A percentile compares a stretch with the other conserved stretches of the same genome.
These are phyloP conservation scores for Candida gorgasii DNA, from an alignment of 805 yeast species.

Conservation along the genomic window DNA sequence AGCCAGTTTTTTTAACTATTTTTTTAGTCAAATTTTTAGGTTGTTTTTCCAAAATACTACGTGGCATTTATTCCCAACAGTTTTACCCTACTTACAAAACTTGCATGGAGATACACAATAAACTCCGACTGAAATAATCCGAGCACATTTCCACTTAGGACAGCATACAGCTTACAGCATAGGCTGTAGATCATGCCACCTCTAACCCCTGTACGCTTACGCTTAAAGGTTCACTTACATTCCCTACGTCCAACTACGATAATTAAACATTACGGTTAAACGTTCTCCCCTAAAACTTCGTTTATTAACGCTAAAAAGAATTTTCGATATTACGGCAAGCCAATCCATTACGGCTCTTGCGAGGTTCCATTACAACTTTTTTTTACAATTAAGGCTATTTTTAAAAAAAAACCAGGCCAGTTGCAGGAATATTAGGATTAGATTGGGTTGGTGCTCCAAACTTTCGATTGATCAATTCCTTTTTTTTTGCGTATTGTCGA, in stretches of 20 bases:
- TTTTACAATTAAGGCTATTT: not conserved
- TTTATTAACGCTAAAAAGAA: not conserved
- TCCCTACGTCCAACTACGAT: not conserved
- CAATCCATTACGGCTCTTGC: not conserved
- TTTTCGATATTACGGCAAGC: not conserved
- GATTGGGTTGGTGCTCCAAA: not conserved
- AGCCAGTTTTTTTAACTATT: no score
- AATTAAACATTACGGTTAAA: not conserved
- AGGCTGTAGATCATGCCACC: no score
- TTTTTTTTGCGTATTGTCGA: not conserved
- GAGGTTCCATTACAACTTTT: not conserved
- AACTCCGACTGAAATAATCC: no score
- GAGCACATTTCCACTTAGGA: no score
- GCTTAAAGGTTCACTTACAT: not conserved
- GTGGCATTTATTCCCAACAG: no score
- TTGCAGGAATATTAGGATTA: not conserved
- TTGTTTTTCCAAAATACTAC: no score
- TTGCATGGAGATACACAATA: no score
- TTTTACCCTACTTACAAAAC: no score
- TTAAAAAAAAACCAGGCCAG: not conserved
- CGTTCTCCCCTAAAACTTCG: not conserved
- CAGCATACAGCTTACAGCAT: no score
- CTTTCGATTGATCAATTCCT: not conserved
- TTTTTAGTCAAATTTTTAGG: no score
- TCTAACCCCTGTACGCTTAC: not conserved